Evolutionary conservation across 2,329 filamentous ascomycete genomes (phyloP).

Genomic region (Clonostachys sp.): DNA sequence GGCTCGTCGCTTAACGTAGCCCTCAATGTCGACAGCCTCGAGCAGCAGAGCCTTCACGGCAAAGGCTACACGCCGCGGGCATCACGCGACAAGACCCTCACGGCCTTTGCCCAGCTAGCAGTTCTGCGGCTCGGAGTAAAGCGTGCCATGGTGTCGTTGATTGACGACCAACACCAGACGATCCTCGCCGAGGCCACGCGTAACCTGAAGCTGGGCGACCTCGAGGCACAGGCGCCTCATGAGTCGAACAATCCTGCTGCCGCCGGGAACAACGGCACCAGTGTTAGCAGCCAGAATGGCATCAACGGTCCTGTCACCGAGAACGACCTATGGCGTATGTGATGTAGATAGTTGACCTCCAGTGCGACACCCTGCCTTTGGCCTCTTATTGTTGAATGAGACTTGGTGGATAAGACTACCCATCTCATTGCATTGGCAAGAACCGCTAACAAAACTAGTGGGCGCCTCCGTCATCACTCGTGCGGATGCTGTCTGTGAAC

Average conservation of each 20-base stretch:
- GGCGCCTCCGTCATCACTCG: conserved; percentile 18
- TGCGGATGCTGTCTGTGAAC: conserved; percentile 24
- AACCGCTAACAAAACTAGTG: conserved; percentile 6
- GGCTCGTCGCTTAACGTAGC: conserved; percentile 22
- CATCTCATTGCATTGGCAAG: too few relatives aligned
- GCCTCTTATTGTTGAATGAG: too few relatives aligned
- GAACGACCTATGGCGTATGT: conserved; percentile 26
- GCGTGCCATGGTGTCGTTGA: conserved; percentile 43
- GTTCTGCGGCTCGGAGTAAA: conserved; percentile 40
- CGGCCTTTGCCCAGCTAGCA: conserved; percentile 44
- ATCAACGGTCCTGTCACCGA: background rate
- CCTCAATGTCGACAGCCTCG: conserved; percentile 20
- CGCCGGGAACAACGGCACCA: conserved; percentile 9
- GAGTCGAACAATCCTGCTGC: too few relatives aligned
- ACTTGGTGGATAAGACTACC: too few relatives aligned
- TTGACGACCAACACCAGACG: conserved; percentile 38
- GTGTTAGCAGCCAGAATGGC: background rate
- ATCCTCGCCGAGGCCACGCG: conserved; percentile 47
- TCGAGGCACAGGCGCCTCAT: too few relatives aligned
- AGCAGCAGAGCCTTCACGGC: conserved; percentile 14
- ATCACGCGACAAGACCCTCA: conserved; percentile 31
- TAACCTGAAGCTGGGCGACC: conserved; percentile 29
- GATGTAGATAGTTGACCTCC: conserved; percentile 5
- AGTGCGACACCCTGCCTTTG: background rate
- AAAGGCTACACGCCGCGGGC: conserved; percentile 22